Percentiles rank a stretch among this genome's conserved stretches.
These are phyloP conservation scores for Magnaporthiopsis rhizophila DNA, from an alignment of 2,329 filamentous ascomycete genomes.

Conservation along the genomic window DNA sequence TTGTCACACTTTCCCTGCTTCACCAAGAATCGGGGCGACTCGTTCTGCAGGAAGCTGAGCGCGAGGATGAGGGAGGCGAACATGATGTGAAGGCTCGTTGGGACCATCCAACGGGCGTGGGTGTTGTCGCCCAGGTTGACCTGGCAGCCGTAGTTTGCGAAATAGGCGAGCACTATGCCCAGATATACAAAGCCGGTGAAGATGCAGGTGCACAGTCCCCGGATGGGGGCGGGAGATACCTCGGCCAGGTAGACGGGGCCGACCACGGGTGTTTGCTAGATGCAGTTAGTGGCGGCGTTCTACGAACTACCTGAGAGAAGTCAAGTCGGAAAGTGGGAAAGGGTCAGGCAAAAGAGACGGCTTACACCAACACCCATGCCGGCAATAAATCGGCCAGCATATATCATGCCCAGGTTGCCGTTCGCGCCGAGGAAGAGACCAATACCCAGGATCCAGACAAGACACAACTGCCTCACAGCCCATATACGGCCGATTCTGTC, in stretches of 20 bases:
- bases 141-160: slow-evolving; percentile 55
- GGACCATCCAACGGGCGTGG: slow-evolving; percentile 46
- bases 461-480: slow-evolving; percentile 50
- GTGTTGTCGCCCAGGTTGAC: slow-evolving; percentile 37
- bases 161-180: slow-evolving; percentile 70
- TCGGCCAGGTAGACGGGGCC: slow-evolving; percentile 62
- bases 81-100: slow-evolving; percentile 67
- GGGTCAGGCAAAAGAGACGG: background rate
- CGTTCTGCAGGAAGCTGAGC: slow-evolving; percentile 58
- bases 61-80: slow-evolving; percentile 63
- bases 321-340: background rate
- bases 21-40: slow-evolving; percentile 63
- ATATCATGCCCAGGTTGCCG: slow-evolving; percentile 45
- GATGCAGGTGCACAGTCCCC: slow-evolving; percentile 63
- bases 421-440: slow-evolving; percentile 47
- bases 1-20: slow-evolving; percentile 53
- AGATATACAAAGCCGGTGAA: slow-evolving; percentile 65
- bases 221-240: slow-evolving; percentile 57
- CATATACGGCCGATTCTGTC: slow-evolving; percentile 56
- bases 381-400: slow-evolving; percentile 57
- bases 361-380: slow-evolving; percentile 49
- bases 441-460: slow-evolving; percentile 50
- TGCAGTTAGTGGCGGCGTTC: background rate
- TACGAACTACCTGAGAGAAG: background rate
- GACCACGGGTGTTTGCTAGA: slow-evolving; percentile 21